These are phyloP conservation scores for Ceratocystis smalleyi DNA, from an alignment of 2,329 filamentous ascomycete genomes.

Conservation along the genomic window DNA sequence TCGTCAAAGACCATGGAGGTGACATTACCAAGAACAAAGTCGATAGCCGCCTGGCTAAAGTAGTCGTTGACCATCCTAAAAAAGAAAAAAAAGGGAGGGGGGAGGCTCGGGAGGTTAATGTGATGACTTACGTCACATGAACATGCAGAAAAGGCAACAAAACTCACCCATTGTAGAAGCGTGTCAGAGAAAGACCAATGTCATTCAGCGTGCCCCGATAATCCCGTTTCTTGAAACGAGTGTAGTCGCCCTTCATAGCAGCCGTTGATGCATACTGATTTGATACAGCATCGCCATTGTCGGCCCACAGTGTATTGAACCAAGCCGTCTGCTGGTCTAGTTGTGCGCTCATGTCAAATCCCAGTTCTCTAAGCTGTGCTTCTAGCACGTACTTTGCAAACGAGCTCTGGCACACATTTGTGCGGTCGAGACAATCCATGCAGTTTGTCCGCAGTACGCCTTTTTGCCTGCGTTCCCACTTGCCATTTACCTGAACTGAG, in stretches of 20 bases:
- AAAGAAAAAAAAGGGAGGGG: no score
- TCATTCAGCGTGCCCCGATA: constrained; percentile 86
- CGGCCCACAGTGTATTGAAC: constrained; percentile 96
- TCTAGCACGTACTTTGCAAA: constrained; percentile 75
- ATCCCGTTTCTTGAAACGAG: constrained; percentile 75
- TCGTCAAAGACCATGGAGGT: constrained; percentile 77
- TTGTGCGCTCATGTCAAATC: constrained; percentile 59
- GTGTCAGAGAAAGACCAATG: constrained; percentile 70
- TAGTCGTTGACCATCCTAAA: constrained; percentile 92
- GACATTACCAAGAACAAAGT: constrained; percentile 83
- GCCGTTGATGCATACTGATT: constrained; percentile 93
- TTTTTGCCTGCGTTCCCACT: constrained; percentile 36
- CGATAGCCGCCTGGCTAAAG: constrained; percentile 87
- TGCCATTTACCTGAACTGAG: constrained; percentile 40
- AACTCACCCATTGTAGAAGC: constrained; percentile 50
- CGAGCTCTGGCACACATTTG: constrained; percentile 88
- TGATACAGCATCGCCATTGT: constrained; percentile 91
- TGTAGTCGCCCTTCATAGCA: constrained; percentile 93
- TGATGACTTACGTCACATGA: background rate
- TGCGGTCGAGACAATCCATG: constrained; percentile 95
- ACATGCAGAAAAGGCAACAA: background rate
- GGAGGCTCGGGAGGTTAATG: constrained; percentile 4
- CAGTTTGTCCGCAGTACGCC: constrained; percentile 89
- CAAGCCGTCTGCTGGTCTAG: constrained; percentile 66
- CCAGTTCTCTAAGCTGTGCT: constrained; percentile 57